Evolutionary conservation across 2,329 filamentous ascomycete species (phyloP).

Genomic region (Fusarium algeriense): DNA sequence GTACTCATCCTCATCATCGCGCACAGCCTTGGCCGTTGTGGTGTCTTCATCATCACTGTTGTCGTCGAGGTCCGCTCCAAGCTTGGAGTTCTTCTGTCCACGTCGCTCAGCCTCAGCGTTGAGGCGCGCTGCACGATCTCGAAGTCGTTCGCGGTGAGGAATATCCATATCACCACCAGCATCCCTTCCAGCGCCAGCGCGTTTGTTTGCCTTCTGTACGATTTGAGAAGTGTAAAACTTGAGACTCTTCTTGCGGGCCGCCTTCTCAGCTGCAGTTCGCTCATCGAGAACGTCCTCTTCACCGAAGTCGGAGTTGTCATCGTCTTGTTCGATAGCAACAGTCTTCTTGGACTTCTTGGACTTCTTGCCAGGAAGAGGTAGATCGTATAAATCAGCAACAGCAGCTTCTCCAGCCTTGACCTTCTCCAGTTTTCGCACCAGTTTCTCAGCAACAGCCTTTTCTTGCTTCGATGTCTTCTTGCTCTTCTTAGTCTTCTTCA

Average conservation of each 20-base stretch:
- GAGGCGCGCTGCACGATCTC: conserved; percentile 86
- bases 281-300: conserved; percentile 86
- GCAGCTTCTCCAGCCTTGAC: conserved; percentile 76
- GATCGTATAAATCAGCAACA: conserved; percentile 75
- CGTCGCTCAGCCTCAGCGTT: conserved; percentile 90
- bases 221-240: conserved; percentile 99
- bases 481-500: conserved; percentile 49
- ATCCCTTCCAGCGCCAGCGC: conserved; percentile 77
- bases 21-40: conserved; percentile 62
- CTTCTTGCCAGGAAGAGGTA: conserved; percentile 66
- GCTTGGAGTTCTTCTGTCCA: conserved; percentile 73
- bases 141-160: conserved; percentile 88
- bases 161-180: conserved; percentile 85
- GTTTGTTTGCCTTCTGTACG: conserved; percentile 91
- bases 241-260: conserved; percentile 87
- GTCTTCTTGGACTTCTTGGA: conserved; percentile 54
- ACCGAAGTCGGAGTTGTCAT: conserved; percentile 89
- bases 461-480: conserved; percentile 52
- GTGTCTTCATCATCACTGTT: conserved; percentile 78
- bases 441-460: conserved; percentile 53
- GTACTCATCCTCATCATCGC: conserved; percentile 78
- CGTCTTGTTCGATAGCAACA: conserved; percentile 57
- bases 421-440: conserved; percentile 59
- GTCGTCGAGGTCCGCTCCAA: conserved; percentile 75
- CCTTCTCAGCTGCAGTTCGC: conserved; percentile 86